Evolutionary conservation across 176 grass and related monocot genomes (phyloP), one percentile per base, ranked within the genome.

Genomic region (Carex littledalei): DNA sequence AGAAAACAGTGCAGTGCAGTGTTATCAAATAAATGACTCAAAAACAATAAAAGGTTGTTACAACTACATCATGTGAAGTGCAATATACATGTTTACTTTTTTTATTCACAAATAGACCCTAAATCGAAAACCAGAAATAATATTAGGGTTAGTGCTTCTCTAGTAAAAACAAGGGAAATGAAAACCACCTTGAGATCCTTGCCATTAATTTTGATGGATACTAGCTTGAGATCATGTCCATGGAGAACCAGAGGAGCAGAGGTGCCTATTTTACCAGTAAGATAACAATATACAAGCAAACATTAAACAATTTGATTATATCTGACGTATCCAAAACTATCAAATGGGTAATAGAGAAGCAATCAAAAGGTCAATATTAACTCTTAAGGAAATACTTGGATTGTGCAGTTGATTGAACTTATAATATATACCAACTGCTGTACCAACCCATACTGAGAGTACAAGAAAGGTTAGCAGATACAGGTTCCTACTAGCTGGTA

Each of bases 141-240:
- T 69, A 78, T 56, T n/a, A n/a, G n/a, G n/a, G n/a, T n/a, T n/a
- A n/a, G n/a, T n/a, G n/a, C n/a, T n/a, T n/a, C n/a, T n/a, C n/a
- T n/a, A n/a, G n/a, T n/a, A n/a, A n/a, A 85, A 73, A 39, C 4
- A 43, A 17, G 8, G 43, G 39, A 81, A 35, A 83, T 78, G 53
- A 85, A 73, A 72, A 85, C 37, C 53, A 94, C 93, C 91, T 99
- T 89, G 72, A 95, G 80, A 71, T 94, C 93, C 31, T 84, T 91
- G 85, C 87, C 93, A 85, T 95, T 84, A 81, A 95, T 47, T 95
- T 99, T 99, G 82, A 99, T 85, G 60, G 91, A 94, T 90, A 95
- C 35, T 72, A 99, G 91, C 78, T 99, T 99, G 20, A 99, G 85
- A 78, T 94, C 91, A 81, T 70, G 17, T 79, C 96, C 96, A 18